Percentiles rank a stretch among this genome's conserved stretches.
phyloP scores from a whole-genome alignment of 1,139 yeast species.

The Blastobotrys capitulatus region DNA sequence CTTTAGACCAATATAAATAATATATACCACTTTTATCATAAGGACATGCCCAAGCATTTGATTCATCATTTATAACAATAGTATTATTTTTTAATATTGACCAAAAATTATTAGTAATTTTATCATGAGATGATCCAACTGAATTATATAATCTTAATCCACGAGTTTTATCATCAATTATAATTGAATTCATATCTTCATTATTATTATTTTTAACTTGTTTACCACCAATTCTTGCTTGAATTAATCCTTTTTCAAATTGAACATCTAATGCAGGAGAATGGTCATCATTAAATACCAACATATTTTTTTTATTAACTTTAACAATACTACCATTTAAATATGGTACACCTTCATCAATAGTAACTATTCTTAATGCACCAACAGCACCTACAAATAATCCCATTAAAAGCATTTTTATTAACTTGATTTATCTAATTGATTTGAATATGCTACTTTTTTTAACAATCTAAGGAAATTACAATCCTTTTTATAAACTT shows the following conservation, averaged over 20 bases:
- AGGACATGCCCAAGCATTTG: constrained; percentile 8
- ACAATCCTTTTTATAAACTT: background rate
- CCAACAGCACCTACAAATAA: background rate
- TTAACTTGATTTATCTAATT: background rate
- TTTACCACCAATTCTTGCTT: background rate
- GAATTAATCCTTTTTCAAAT: background rate
- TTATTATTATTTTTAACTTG: background rate
- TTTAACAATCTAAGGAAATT: background rate
- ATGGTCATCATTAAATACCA: constrained; percentile 7
- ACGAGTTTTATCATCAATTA: background rate
- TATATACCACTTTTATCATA: constrained; percentile 8
- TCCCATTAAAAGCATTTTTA: background rate
- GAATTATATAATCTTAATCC: background rate
- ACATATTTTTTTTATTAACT: background rate
- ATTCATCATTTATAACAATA: background rate
- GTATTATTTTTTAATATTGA: background rate
- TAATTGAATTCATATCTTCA: background rate
- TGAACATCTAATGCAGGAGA: background rate
- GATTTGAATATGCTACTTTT: background rate
- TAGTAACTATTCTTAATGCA: background rate
- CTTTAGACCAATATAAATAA: constrained; percentile 6
- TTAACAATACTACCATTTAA: constrained; percentile 1
- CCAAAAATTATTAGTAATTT: background rate
- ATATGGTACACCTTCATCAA: constrained; percentile 4
- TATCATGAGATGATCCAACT: no score